Percentiles rank a stretch among this genome's conserved stretches.
phyloP scores from a whole-genome alignment of 805 yeast genomes.

The Ogataea ramenticola region DNA sequence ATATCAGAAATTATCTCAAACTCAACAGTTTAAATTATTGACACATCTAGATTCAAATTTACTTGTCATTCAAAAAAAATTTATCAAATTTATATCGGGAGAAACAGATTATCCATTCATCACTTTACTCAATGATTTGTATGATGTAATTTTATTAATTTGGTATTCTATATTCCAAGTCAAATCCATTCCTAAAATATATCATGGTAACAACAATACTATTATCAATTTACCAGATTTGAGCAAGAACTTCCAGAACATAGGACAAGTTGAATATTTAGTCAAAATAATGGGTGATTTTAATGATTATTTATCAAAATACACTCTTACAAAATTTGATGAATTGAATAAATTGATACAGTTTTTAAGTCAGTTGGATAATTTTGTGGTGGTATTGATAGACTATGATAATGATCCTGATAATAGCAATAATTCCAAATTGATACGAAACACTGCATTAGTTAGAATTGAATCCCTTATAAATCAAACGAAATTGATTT shows the following conservation, averaged over 20 bases:
- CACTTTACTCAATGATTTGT: slow-evolving; percentile 38
- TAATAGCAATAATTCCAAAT: not conserved
- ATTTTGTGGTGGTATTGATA: slow-evolving; percentile 21
- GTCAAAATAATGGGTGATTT: slow-evolving; percentile 60
- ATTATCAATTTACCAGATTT: not conserved
- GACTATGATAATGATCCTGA: slow-evolving; percentile 8
- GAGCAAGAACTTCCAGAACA: slow-evolving; percentile 11
- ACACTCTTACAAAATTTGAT: slow-evolving; percentile 12
- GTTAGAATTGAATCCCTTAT: slow-evolving; percentile 26
- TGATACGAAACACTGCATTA: slow-evolving; percentile 26
- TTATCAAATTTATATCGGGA: slow-evolving; percentile 30
- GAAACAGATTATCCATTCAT: slow-evolving; percentile 15
- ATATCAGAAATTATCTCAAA: slow-evolving; percentile 26
- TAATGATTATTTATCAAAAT: slow-evolving; percentile 49
- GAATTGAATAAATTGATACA: slow-evolving; percentile 16
- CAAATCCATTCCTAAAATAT: slow-evolving; percentile 21
- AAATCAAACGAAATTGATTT: slow-evolving; percentile 21
- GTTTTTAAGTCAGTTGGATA: slow-evolving; percentile 22
- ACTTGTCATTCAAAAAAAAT: slow-evolving; percentile 47
- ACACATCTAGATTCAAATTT: slow-evolving; percentile 48
- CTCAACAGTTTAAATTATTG: slow-evolving; percentile 52
- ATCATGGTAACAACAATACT: slow-evolving; percentile 8
- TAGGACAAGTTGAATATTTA: slow-evolving; percentile 59
- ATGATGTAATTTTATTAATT: slow-evolving; percentile 43
- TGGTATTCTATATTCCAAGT: slow-evolving; percentile 49